phyloP scores from a whole-genome alignment of 495 filamentous ascomycete genomes.

The Neurospora hispaniola region DNA sequence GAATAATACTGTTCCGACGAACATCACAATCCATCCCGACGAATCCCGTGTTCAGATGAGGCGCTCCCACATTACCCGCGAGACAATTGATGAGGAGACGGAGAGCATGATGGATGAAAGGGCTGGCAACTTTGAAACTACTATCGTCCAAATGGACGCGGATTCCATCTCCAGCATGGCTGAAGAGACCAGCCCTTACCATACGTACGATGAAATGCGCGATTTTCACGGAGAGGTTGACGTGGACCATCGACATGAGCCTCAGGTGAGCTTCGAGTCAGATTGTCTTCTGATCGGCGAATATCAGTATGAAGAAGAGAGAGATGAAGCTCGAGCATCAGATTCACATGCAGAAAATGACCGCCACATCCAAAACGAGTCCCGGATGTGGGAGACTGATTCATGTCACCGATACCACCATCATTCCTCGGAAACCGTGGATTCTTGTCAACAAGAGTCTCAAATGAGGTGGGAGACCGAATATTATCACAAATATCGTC shows the following conservation, averaged over 20 bases:
- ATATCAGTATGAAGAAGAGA: background rate
- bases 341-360: background rate
- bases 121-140: background rate
- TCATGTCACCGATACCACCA: background rate
- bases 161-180: background rate
- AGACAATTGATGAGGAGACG: background rate
- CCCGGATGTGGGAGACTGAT: background rate
- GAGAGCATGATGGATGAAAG: background rate
- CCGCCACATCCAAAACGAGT: background rate
- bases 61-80: background rate
- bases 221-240: background rate
- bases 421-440: background rate
- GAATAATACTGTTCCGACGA: background rate
- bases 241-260: background rate
- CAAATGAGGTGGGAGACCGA: background rate
- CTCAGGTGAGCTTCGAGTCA: background rate
- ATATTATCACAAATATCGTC: background rate
- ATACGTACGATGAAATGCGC: background rate
- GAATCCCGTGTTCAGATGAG: background rate
- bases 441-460: background rate
- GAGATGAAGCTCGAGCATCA: background rate
- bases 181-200: background rate
- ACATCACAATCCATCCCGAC: background rate
- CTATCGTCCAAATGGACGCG: background rate
- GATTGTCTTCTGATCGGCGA: background rate